Conservation (phyloP, 2,329 filamentous ascomycete species). For the Emericellopsis cladophorae region DNA sequence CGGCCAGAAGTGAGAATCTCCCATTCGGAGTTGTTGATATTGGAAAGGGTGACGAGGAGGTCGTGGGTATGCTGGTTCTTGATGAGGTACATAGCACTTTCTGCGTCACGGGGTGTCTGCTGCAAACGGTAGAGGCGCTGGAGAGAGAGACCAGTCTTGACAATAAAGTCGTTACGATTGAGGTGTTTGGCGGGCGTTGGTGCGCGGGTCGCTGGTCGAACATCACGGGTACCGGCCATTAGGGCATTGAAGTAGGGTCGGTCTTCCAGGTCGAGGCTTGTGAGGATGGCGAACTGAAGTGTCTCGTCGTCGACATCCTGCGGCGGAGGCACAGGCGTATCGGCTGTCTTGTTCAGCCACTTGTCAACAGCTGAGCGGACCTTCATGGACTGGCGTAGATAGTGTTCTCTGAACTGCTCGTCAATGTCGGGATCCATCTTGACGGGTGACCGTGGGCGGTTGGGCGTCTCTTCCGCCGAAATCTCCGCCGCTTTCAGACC, state of each 20-base stretch:
- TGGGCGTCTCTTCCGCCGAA: slow-evolving; percentile 43
- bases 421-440: slow-evolving; percentile 89
- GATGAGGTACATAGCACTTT: slow-evolving; percentile 75
- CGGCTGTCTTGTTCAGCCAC: slow-evolving; percentile 74
- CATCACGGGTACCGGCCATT: slow-evolving; percentile 45
- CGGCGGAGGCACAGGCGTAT: slow-evolving; percentile 60
- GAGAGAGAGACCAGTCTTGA: slow-evolving; percentile 64
- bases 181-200: slow-evolving; percentile 45
- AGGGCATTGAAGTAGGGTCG: slow-evolving; percentile 74
- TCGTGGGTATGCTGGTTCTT: slow-evolving; percentile 74
- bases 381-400: slow-evolving; percentile 83
- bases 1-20: slow-evolving; percentile 87
- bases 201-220: slow-evolving; percentile 45
- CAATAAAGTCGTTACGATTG: slow-evolving; percentile 55
- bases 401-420: slow-evolving; percentile 86
- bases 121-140: slow-evolving; percentile 74
- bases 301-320: slow-evolving; percentile 93
- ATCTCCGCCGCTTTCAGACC: slow-evolving; percentile 45
- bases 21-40: slow-evolving; percentile 90
- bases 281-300: slow-evolving; percentile 83
- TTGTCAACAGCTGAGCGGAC: slow-evolving; percentile 82
- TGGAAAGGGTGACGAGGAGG: slow-evolving; percentile 73
- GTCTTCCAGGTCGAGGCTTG: slow-evolving; percentile 65
- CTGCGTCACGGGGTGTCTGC: slow-evolving; percentile 66
- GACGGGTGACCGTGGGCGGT: slow-evolving; percentile 46